Evolutionary conservation across 345 rosid genomes (phyloP).

Genomic region (Melastoma malabathricum): DNA sequence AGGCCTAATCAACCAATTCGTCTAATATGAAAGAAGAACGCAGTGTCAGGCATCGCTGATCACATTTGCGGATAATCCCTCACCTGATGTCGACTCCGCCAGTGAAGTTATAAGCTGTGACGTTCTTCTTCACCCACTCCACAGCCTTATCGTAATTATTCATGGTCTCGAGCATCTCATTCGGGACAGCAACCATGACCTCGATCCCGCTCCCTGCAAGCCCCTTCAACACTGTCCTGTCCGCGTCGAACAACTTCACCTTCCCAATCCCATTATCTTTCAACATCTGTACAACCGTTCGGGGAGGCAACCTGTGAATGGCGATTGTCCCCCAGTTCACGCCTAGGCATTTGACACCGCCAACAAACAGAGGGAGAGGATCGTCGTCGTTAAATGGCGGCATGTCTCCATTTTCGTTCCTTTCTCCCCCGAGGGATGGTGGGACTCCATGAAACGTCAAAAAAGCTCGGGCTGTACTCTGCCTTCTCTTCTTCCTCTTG

Average conservation of each 20-base stretch:
- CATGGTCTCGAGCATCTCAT: conserved; percentile 9
- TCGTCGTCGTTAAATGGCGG: no score
- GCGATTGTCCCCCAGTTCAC: conserved; percentile 39
- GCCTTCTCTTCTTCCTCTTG: no score
- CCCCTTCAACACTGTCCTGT: conserved; percentile 15
- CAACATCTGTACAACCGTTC: conserved; percentile 24
- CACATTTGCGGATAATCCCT: neutral
- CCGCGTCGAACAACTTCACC: conserved; percentile 32
- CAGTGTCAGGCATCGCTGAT: no score
- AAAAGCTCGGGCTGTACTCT: no score
- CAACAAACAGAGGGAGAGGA: no score
- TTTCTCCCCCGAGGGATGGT: neutral
- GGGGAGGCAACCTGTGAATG: conserved; percentile 19
- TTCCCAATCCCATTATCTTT: conserved; percentile 25
- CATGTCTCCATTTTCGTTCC: neutral
- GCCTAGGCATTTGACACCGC: conserved; percentile 7
- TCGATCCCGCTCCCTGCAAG: conserved; percentile 29
- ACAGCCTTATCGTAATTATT: conserved; percentile 8
- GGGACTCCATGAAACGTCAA: no score
- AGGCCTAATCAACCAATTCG: neutral
- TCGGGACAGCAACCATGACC: conserved; percentile 28
- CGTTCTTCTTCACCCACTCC: conserved; percentile 14
- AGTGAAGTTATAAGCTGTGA: conserved; percentile 5
- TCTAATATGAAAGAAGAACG: no score
- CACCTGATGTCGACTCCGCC: conserved; percentile 16